Percentiles rank a stretch among this genome's conserved stretches.
phyloP scores from a whole-genome alignment of 441 rosid genomes.

The Syzygium malaccense region DNA sequence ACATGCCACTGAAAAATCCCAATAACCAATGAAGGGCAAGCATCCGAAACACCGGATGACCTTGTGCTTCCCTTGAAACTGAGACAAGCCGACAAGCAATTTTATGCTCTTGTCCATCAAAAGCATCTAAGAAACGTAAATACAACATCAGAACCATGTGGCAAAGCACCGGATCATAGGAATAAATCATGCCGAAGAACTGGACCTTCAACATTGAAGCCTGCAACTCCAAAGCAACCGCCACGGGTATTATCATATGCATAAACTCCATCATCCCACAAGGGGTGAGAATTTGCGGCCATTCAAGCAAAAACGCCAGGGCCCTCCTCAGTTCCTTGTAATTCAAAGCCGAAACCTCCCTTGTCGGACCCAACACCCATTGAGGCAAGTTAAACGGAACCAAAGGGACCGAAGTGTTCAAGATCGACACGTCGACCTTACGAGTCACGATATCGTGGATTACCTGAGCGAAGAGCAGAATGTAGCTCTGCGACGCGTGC shows the following conservation, averaged over 20 bases:
- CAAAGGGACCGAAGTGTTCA: conserved; percentile 66
- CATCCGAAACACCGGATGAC: conserved; percentile 60
- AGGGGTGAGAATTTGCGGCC: conserved; percentile 68
- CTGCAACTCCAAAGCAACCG: conserved; percentile 68
- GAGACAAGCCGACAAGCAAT: conserved; percentile 61
- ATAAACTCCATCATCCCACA: conserved; percentile 79
- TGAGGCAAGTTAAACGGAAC: conserved; percentile 75
- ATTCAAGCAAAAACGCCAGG: conserved; percentile 78
- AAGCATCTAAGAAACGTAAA: conserved; percentile 47
- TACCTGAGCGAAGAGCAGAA: conserved; percentile 56
- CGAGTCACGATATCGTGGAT: conserved; percentile 45
- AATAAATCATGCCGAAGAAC: conserved; percentile 78
- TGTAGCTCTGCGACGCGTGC: conserved; percentile 77
- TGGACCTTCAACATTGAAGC: conserved; percentile 90
- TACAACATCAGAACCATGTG: conserved; percentile 69
- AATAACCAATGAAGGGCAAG: conserved; percentile 80
- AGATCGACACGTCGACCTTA: conserved; percentile 50
- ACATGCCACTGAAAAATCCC: conserved; percentile 44
- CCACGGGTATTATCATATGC: conserved; percentile 76
- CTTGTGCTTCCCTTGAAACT: conserved; percentile 63
- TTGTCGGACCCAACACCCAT: conserved; percentile 20
- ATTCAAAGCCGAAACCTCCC: conserved; percentile 44
- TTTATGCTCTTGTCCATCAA: conserved; percentile 74
- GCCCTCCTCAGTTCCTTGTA: conserved; percentile 83
- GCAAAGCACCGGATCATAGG: conserved; percentile 68